Base-by-base conservation (phyloP, 768 basidiomycete species). In the Sporobolomyces roseus region DNA sequence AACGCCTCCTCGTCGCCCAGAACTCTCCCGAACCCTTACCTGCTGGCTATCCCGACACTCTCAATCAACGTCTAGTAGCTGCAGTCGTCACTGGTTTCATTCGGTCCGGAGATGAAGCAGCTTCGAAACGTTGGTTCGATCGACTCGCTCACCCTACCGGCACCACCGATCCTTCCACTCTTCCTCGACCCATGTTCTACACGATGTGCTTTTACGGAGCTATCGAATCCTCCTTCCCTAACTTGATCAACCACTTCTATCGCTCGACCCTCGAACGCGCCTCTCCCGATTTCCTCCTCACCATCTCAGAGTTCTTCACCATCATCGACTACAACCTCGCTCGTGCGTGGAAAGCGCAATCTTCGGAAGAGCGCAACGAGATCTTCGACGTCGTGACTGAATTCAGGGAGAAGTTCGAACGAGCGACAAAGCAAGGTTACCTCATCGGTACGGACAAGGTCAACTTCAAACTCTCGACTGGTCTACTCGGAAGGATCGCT, bases 71-170 rank as follows among this genome's bases (percentile, higher is more conserved):
- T 2, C 36, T 56, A 27, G 46, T 65, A 41, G 17, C 25, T 68
- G 78, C 82, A 48, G 78, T 77, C 25, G 83, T 92, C 66, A 78
- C 77, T 23, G 68, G 72, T 4, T 74, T 76, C 78, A 82, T 85
- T 71, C 78, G 81, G 17, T 77, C 79, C 14, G 84, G 84, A 30
- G 84, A 84, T 74, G 81, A 80, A 25, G 72, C 79, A 3, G 86
- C 84, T 0, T 90, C 90, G 0, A 73, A 86, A 49, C 77, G 80
- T 8, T 93, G 91, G 91, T 74, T 74, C 71, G 66, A 72, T 52
- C 61, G 67, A 17, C 43, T 68, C 63, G 58, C 49, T 5, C n/a
- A 7, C 36, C 55, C 60, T 27, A 36, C 33, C 3, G 41, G 29
- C 36, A 17, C 38, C 25, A 9, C 32, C 25, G 25, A 13, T 32